Evolutionary conservation across 352 stramenopile species (phyloP), one percentile per base, ranked within the genome.

Genomic region (Globisporangium sylvaticum): DNA sequence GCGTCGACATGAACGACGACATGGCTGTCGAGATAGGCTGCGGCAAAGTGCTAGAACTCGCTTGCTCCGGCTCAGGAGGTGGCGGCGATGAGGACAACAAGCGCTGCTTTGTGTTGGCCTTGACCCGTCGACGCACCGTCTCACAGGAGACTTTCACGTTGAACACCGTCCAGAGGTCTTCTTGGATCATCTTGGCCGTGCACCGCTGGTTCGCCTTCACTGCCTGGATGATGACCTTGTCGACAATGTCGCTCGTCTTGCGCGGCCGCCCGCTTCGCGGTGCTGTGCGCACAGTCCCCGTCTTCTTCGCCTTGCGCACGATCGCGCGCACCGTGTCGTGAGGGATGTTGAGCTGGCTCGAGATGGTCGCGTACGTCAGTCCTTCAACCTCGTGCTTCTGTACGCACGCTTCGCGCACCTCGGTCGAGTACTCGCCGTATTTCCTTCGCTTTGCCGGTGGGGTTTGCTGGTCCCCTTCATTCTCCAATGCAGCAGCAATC

Each of bases 161-260:
- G 65, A 87, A 87, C n/a, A 84, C 72, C 25, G 66, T 77, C 42
- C 67, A 64, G 22, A 91, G 65, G 34, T 86, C 78, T 48, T 89
- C 75, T 50, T 88, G 80, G 53, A 91, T 91, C n/a, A 79, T 62
- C 69, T 83, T 87, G 6, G 82, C 82, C 0, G 75, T 88, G 59
- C 77, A 88, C 15, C 72, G 70, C 34, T 84, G 73, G 61, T 82
- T 87, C 8, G 72, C 68, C 39, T 74, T 80, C 14, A 91, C 76
- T 5, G 81, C 73, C 63, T 89, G 78, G 9, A 91, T 63, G 60
- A 91, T 91, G 32, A 91, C 79, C 22, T 78, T 76, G 64, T 91
- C 83, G 25, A 91, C 78, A 32, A 89, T 74, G 20, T 78, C 77
- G 37, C 69, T 88, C 4, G 83, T 91, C 65, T 90, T 89, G 24